Evolutionary conservation across 331 rosid species (phyloP).

Genomic region (Spiraea crenata): DNA sequence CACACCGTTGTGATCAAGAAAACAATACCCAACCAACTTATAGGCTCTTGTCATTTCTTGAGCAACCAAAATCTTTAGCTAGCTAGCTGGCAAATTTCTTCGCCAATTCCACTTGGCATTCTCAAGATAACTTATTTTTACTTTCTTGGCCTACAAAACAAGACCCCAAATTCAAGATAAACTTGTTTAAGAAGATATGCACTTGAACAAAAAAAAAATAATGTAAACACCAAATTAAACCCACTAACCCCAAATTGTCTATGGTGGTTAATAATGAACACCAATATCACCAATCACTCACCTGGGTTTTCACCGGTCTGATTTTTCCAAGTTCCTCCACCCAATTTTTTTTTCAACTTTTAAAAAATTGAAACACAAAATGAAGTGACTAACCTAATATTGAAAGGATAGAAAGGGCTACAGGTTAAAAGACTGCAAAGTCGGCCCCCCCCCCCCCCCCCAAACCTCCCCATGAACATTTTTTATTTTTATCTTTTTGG

Average conservation of each 20-base stretch:
- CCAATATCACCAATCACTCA: slow-evolving; percentile 18
- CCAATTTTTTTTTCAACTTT: slow-evolving; percentile 16
- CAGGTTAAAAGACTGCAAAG: slow-evolving; percentile 21
- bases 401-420: slow-evolving; percentile 4
- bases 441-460: slow-evolving; percentile 39
- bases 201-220: slow-evolving; percentile 6
- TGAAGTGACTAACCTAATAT: not conserved
- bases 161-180: slow-evolving; percentile 11
- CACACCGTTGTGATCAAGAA: not conserved
- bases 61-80: not conserved
- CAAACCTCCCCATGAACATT: slow-evolving; percentile 23
- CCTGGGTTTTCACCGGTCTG: slow-evolving; percentile 12
- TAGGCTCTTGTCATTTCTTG: slow-evolving; percentile 33
- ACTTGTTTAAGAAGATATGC: slow-evolving; percentile 39
- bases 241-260: slow-evolving; percentile 26
- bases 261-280: slow-evolving; percentile 45
- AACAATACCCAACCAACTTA: not conserved
- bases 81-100: slow-evolving; percentile 18
- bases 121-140: slow-evolving; percentile 35
- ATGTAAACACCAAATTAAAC: slow-evolving; percentile 2
- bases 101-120: slow-evolving; percentile 38
- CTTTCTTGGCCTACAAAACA: slow-evolving; percentile 23
- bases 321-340: slow-evolving; percentile 31
- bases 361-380: slow-evolving; percentile 4
- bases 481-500: not conserved